Conservation (phyloP, 306 rosid genomes). For the Styphnolobium japonicum region DNA sequence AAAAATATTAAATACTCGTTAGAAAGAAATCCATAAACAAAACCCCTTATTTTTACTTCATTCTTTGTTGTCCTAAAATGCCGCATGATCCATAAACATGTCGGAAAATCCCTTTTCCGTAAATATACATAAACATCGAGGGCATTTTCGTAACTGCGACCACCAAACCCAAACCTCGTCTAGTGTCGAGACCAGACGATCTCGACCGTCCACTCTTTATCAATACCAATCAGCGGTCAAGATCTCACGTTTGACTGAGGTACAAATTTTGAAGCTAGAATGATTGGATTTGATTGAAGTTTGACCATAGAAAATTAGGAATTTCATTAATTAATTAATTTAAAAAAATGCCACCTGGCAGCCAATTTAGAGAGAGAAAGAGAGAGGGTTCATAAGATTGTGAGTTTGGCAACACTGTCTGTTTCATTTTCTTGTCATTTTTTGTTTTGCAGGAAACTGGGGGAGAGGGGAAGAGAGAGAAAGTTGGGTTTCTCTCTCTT, state of each 20-base stretch:
- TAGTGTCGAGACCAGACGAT: conserved; percentile 22
- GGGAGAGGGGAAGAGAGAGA: conserved; percentile 44
- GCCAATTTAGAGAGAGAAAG: background rate
- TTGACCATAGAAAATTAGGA: conserved; percentile 40
- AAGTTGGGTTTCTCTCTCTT: conserved; percentile 30
- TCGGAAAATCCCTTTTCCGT: background rate
- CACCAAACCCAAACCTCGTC: background rate
- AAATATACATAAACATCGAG: background rate
- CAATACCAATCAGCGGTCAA: background rate
- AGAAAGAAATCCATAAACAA: no score
- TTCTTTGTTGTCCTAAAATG: background rate
- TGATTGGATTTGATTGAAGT: conserved; percentile 44
- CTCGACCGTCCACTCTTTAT: background rate
- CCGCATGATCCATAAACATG: conserved; percentile 5
- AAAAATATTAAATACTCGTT: background rate
- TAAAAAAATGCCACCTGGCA: conserved; percentile 44
- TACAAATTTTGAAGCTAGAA: conserved; percentile 41
- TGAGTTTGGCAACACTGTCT: conserved; percentile 7
- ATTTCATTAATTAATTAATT: background rate
- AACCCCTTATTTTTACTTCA: background rate
- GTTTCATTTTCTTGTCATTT: conserved; percentile 5
- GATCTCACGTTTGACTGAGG: conserved; percentile 39
- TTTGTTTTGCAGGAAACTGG: conserved; percentile 20
- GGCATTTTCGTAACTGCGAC: background rate
- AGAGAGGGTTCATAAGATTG: conserved; percentile 19